Evolutionary conservation across 2,329 filamentous ascomycete species (phyloP), one percentile per base, ranked within the genome.

Genomic region (Talaromyces funiculosus): DNA sequence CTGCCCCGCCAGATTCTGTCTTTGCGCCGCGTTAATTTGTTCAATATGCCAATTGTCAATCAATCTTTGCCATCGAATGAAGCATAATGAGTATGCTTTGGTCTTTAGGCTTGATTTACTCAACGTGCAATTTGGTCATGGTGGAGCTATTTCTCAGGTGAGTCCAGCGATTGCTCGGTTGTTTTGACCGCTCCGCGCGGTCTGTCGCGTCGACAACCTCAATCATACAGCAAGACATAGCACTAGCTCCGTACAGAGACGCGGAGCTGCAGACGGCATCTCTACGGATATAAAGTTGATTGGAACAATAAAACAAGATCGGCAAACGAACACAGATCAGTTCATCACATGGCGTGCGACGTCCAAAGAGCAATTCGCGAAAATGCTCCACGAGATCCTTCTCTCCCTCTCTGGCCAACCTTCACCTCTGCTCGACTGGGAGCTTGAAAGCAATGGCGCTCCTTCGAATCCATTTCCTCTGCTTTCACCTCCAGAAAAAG

Each of bases 311-410:
- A 5, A 33, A 35, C n/a, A 18, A 35, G n/a, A 10, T 33, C 29
- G 9, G 24, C 9, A 3, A 33, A 29, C 10, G 10, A 22, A 20
- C 12, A 51, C 9, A 51, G 10, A 14, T 18, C 10, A 22, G 29
- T 20, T 49, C 47, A 49, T 47, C 43, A 47, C 43, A 47, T 35
- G 29, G 47, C 47, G 47, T 51, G 16, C 29, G 47, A 20, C n/a
- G n/a, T 51, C 4, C 47, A 16, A 14, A 20, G 29, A 8, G n/a
- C n/a, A 51, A 51, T 22, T 51, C 4, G 14, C 29, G n/a, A 51
- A 69, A 67, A 99, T 99, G 94, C 90, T 99, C 75, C 94, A 97
- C 84, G 94, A 99, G 82, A 91, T 99, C 79, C 86, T 97, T 76
- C 88, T 99, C 76, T 93, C 92, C 75, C 87, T 97, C 76, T 95